Base-by-base conservation (phyloP, 2,329 filamentous ascomycete species). In the Fusarium sp. region DNA sequence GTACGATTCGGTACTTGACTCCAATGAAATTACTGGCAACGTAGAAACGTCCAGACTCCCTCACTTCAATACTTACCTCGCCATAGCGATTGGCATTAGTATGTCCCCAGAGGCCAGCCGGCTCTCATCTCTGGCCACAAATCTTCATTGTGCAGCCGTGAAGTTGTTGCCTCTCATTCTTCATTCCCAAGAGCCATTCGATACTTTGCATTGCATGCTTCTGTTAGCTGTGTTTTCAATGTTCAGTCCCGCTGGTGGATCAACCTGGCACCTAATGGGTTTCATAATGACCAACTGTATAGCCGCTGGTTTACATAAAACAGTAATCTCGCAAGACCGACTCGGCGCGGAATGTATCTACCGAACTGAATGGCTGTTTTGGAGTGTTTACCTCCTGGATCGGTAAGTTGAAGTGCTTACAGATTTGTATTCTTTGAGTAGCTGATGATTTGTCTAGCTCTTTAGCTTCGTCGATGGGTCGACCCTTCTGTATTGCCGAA, bases 241-340 rank as follows among this genome's bases (percentile, higher is more conserved):
- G 58, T 59, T 67, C 5, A 55, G 18, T n/a, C 34, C 65, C 0
- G 17, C 39, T 0, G 65, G 65, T 20, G 65, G 65, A 8, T 68
- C 52, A 1, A 51, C 52, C 0, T 68, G 65, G 65, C 63, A 68
- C 4, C 44, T 68, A 0, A 44, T 64, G 52, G 65, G 65, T 0
- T 63, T 68, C 0, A 68, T 67, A 0, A 68, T 67, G 48, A 68
- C 63, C 0, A 68, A 63, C 2, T 68, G 58, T 2, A 50, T 68
- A 33, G 65, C 65, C 1, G 42, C 46, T 13, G 63, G 65, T 0
- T 13, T 68, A 0, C 63, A 68, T 4, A 68, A 68, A 1, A 33
- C 38, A 3, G 5, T 24, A 1, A 31, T 58, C 0, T 43, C 48
- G 0, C 52, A 45, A 11, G 28, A 34, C 1, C 38, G 52, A 1